These are phyloP conservation scores for Phlebiopsis flavidoalba DNA, from an alignment of 768 basidiomycete species.

Conservation along the genomic window DNA sequence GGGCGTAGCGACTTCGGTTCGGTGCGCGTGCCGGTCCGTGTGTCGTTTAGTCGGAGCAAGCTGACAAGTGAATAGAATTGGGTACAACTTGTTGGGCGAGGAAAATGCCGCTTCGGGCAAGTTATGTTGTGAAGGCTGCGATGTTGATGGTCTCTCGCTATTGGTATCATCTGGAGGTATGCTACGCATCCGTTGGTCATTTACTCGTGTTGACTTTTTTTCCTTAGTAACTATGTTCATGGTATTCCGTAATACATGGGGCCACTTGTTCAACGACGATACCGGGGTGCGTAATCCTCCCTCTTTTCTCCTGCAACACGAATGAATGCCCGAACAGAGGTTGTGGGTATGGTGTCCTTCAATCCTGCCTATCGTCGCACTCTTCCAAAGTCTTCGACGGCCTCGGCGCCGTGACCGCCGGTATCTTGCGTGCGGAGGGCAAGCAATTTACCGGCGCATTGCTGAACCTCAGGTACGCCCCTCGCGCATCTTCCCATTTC, in stretches of 20 bases:
- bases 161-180: conserved; percentile 68
- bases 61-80: conserved; percentile 47
- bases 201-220: not conserved
- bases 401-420: conserved; percentile 57
- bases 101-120: conserved; percentile 68
- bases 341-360: conserved; percentile 44
- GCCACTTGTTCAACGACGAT: conserved; percentile 56
- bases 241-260: conserved; percentile 45
- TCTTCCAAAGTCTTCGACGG: conserved; percentile 89
- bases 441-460: conserved; percentile 74
- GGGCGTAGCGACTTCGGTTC: conserved; percentile 78
- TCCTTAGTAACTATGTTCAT: conserved; percentile 36
- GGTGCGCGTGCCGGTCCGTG: conserved; percentile 43
- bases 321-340: conserved; percentile 15
- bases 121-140: conserved; percentile 57
- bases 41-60: not conserved
- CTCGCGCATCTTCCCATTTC: not conserved
- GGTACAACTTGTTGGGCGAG: conserved; percentile 87
- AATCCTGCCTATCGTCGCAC: conserved; percentile 60
- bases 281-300: conserved; percentile 22
- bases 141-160: conserved; percentile 58
- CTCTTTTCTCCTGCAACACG: not conserved
- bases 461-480: conserved; percentile 62
- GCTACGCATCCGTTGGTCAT: conserved; percentile 3
- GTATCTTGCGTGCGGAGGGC: conserved; percentile 80